A percentile compares a stretch with the other conserved stretches of the same genome.
These are phyloP conservation scores for Lyophyllum shimeji DNA, from an alignment of 768 basidiomycete species.

Conservation along the genomic window DNA sequence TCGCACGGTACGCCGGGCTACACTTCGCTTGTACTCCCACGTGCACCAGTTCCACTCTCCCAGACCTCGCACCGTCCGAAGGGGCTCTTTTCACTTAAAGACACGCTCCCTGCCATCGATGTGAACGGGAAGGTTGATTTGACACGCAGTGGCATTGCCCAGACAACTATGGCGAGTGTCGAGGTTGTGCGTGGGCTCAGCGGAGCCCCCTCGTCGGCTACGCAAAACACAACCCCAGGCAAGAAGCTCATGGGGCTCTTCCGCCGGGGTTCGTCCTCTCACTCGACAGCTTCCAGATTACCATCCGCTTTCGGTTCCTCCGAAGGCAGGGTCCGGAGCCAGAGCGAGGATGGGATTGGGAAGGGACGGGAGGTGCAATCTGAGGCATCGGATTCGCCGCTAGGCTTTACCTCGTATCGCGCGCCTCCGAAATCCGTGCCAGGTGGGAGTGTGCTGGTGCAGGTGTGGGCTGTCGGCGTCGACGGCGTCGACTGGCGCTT, in stretches of 20 bases:
- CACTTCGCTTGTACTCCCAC: slow-evolving; percentile 53
- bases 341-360: slow-evolving; percentile 17
- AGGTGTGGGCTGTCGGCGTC: slow-evolving; percentile 87
- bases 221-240: slow-evolving; percentile 12
- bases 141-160: slow-evolving; percentile 74
- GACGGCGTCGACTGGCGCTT: slow-evolving; percentile 73
- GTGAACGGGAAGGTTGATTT: slow-evolving; percentile 64
- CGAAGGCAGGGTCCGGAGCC: slow-evolving; percentile 6
- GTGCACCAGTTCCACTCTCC: slow-evolving; percentile 39
- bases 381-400: slow-evolving; percentile 22
- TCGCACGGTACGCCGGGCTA: slow-evolving; percentile 61
- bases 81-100: slow-evolving; percentile 13
- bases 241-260: slow-evolving; percentile 19
- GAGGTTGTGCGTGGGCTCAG: slow-evolving; percentile 68
- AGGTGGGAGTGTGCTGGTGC: slow-evolving; percentile 70
- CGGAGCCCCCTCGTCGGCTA: slow-evolving; percentile 12
- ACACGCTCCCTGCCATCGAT: slow-evolving; percentile 16
- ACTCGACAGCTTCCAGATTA: slow-evolving; percentile 4
- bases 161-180: slow-evolving; percentile 87
- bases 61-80: slow-evolving; percentile 18
- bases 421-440: slow-evolving; percentile 74
- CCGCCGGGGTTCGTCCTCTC: slow-evolving; percentile 10
- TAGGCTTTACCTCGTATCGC: slow-evolving; percentile 72
- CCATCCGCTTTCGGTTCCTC: slow-evolving; percentile 12
- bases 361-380: slow-evolving; percentile 2